Conservation (phyloP, 768 basidiomycete genomes). For the Termitomyces eurrhizus region DNA sequence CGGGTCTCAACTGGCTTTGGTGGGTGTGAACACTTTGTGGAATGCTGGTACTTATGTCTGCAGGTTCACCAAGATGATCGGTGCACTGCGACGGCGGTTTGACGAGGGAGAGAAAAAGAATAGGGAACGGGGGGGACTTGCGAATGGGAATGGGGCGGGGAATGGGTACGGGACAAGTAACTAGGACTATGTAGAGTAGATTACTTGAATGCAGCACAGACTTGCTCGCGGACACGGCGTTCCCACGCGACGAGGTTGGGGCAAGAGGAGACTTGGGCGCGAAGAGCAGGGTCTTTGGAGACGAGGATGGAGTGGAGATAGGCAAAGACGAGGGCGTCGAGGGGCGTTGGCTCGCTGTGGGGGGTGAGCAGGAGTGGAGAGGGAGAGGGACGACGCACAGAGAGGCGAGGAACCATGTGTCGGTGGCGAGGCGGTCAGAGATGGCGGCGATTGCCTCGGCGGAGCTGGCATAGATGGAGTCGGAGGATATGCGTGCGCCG, state of each 20-base stretch:
- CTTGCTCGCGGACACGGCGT: constrained; percentile 54
- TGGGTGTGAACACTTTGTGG: constrained; percentile 26
- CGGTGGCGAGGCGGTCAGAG: constrained; percentile 69
- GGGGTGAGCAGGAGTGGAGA: background rate
- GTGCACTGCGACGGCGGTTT: constrained; percentile 62
- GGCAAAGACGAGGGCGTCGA: constrained; percentile 81
- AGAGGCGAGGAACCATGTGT: constrained; percentile 81
- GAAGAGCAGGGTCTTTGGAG: constrained; percentile 34
- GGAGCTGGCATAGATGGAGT: constrained; percentile 54
- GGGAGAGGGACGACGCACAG: constrained; percentile 33
- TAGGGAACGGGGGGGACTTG: constrained; percentile 9
- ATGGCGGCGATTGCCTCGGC: constrained; percentile 69
- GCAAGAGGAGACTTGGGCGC: constrained; percentile 64
- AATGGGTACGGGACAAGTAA: constrained; percentile 6
- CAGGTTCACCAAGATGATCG: constrained; percentile 77
- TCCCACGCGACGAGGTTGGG: constrained; percentile 85
- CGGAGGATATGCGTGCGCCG: constrained; percentile 51
- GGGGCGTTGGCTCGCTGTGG: constrained; percentile 64
- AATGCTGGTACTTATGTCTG: background rate
- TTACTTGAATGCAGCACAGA: constrained; percentile 31
- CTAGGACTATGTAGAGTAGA: background rate
- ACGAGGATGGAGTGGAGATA: constrained; percentile 70
- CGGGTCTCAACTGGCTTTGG: constrained; percentile 79
- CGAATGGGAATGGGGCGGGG: constrained; percentile 5
- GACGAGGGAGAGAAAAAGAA: constrained; percentile 12